Evolutionary conservation across 1,284 basidiomycete genomes (phyloP), one percentile per base, ranked within the genome.

Genomic region (Mycosarcoma mackinlayi): DNA sequence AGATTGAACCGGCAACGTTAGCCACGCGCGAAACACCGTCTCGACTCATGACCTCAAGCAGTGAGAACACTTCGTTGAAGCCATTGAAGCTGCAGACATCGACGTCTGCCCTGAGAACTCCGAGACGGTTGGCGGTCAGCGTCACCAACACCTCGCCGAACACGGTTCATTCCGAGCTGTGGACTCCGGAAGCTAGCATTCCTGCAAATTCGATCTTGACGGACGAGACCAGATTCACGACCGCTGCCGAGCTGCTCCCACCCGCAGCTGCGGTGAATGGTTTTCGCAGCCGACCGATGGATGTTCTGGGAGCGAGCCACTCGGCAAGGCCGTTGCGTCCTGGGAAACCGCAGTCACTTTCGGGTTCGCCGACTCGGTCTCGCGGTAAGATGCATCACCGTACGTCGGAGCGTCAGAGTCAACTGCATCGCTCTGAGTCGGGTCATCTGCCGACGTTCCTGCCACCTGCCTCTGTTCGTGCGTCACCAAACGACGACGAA

Each of bases 171-270:
- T 59, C 56, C 31, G 56, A 59, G n/a, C 19, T 51, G 6, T 65
- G 56, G 63, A 59, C 63, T 18, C 63, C 48, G 2, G 23, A 46
- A 16, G 34, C 51, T 14, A 59, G 56, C 37, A 33, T 45, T 25
- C 47, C 48, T 41, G 37, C 63, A 11, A 14, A 18, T 9, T 65
- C 63, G 5, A 38, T 42, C 8, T 6, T 51, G n/a, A 59, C 63
- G 16, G 56, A 65, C 8, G 63, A 31, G 28, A 65, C 52, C 3
- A 33, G 42, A 18, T 23, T 56, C 13, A 41, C 41, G 11, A 31
- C 39, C 8, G 16, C 31, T 7, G 19, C 24, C 8, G 48, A 16
- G 1, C 42, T 40, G 4, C 19, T 23, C 6, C 11, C 27, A 14
- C 33, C 14, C 3, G 27, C 38, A 27, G 27, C 39, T 28, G 30